Conservation (phyloP, 163 green algal species). For the Chloromonas sp. region DNA sequence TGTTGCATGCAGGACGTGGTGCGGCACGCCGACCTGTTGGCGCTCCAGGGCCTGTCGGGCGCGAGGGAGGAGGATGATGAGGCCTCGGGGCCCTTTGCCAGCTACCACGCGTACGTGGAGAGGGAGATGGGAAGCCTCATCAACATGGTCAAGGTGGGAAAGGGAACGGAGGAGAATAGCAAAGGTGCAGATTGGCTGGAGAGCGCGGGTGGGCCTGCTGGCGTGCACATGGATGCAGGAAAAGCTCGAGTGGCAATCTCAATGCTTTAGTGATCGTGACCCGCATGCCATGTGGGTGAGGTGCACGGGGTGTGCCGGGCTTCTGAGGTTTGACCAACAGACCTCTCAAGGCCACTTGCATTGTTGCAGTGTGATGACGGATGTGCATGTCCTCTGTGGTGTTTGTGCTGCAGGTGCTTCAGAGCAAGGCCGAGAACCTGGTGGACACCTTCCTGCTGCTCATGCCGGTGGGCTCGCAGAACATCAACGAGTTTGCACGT, state of each 20-base stretch:
- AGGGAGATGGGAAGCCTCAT: slow-evolving; percentile 62
- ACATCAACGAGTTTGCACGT: slow-evolving; percentile 59
- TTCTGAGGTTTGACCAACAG: no score
- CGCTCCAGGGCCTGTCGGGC: not conserved
- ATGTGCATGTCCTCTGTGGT: no score
- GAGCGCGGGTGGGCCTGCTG: not conserved
- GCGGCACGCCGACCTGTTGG: slow-evolving; percentile 2
- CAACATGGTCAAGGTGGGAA: slow-evolving; percentile 51
- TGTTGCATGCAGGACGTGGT: not conserved
- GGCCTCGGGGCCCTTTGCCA: slow-evolving; percentile 15
- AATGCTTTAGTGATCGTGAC: no score
- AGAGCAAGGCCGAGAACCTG: slow-evolving; percentile 64
- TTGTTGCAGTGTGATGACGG: no score
- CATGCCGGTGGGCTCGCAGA: slow-evolving; percentile 55
- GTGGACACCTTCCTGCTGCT: slow-evolving; percentile 81
- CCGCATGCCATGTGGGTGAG: no score
- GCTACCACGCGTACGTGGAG: slow-evolving; percentile 60
- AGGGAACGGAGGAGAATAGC: not conserved
- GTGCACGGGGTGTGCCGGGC: no score
- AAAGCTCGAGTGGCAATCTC: no score
- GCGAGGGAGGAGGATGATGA: slow-evolving; percentile 14
- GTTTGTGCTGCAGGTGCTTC: slow-evolving; percentile 28
- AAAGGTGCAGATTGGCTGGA: slow-evolving; percentile 9
- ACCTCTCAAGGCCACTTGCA: no score
- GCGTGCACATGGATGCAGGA: no score